Evolutionary conservation across 1,284 basidiomycete genomes (phyloP).

Genomic region (Farysia itapuensis): DNA sequence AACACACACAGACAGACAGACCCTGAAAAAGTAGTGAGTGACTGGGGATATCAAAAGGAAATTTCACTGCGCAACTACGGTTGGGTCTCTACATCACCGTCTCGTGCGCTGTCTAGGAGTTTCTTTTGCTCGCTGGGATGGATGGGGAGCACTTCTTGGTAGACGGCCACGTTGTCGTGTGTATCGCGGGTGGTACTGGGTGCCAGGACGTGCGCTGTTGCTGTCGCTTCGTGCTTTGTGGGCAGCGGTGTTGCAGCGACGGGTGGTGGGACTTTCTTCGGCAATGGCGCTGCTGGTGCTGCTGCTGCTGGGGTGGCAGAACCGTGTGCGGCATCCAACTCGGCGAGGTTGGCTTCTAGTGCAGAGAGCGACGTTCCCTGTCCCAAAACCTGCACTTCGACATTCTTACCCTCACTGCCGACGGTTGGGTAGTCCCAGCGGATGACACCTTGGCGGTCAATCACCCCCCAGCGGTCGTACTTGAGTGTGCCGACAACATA

Average conservation of each 20-base stretch:
- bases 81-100: constrained; percentile 14
- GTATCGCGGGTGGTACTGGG: not conserved
- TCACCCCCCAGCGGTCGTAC: constrained; percentile 39
- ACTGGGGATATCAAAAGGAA: too few species aligned
- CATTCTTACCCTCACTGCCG: constrained; percentile 25
- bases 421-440: constrained; percentile 42
- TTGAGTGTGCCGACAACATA: constrained; percentile 46
- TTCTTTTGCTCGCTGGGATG: constrained; percentile 17
- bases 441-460: constrained; percentile 35
- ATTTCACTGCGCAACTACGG: too few species aligned
- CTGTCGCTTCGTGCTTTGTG: too few species aligned
- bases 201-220: not conserved
- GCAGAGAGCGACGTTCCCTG: constrained; percentile 41
- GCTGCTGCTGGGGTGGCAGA: not conserved
- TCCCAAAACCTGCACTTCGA: constrained; percentile 44
- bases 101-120: constrained; percentile 6
- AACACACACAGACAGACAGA: too few species aligned
- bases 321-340: constrained; percentile 30
- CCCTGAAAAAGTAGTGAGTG: too few species aligned
- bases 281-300: not conserved
- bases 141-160: constrained; percentile 26
- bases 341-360: constrained; percentile 33
- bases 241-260: too few species aligned
- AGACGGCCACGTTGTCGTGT: constrained; percentile 6
- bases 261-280: not conserved